Evolutionary conservation across 169 alveolate species (phyloP), one percentile per base, ranked within the genome.

Genomic region (Neospora caninum): DNA sequence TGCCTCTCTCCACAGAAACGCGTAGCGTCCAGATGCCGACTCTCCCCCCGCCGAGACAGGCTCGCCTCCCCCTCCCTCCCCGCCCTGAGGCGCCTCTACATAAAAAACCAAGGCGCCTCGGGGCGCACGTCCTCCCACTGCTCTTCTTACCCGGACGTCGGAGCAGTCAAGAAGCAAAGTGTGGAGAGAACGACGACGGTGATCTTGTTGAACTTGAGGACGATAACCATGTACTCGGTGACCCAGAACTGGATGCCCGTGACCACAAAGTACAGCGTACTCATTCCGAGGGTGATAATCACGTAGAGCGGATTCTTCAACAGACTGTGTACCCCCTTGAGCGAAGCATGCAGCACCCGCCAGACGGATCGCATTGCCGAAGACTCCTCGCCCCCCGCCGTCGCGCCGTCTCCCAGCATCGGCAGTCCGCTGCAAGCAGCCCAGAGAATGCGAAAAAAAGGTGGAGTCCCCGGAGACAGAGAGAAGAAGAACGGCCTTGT

Each of bases 161-260:
- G 99, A 7, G 99, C 98, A 29, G 99, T 97, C 18, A 97, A 93
- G 88, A 96, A 96, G 78, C 96, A 95, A 78, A 95, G 88, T 2
- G 98, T 96, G 93, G 97, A 96, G 42, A 96, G 96, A 7, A 97
- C 94, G 69, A 96, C 97, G 54, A 97, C 98, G 39, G 96, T 69
- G 84, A 97, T 95, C 29, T 97, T 97, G 43, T 94, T 94, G 82
- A 96, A 95, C 53, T 97, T 92, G 78, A 97, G 95, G 36, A 97
- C 97, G 54, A 94, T 98, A 70, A 97, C 94, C 94, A 97, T 93
- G 87, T 96, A 96, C 95, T 97, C 97, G 10, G 99, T 98, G 84
- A 97, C 96, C 99, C 99, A 98, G 94, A 96, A 98, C 94, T 97
- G 99, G 27, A 98, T 97, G 73, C 98, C 99, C 20, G 94, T 91